phyloP scores from a whole-genome alignment of 495 filamentous ascomycete genomes.

The Aspergillus kassunensis region DNA sequence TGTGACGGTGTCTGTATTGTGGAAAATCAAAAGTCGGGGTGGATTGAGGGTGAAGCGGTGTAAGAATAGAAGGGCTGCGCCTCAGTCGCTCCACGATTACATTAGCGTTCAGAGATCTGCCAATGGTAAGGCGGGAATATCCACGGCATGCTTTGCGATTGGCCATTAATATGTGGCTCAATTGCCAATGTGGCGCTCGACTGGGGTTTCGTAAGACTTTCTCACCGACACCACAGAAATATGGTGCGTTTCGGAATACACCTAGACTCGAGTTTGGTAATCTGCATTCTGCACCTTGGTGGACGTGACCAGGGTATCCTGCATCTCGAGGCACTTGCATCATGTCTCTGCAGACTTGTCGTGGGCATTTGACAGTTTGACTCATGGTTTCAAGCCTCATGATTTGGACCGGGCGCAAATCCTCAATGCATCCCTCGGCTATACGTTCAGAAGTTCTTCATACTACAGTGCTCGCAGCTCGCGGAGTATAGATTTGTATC shows the following conservation, averaged over 20 bases:
- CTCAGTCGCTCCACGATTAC: slow-evolving; percentile 11
- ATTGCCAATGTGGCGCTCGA: slow-evolving; percentile 16
- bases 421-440: background rate
- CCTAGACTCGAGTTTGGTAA: slow-evolving; percentile 5
- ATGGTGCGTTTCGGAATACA: slow-evolving; percentile 4
- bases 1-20: slow-evolving; percentile 2
- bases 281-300: slow-evolving; percentile 1
- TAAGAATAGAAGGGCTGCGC: slow-evolving; percentile 21
- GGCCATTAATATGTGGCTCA: slow-evolving; percentile 19
- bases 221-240: slow-evolving; percentile 17
- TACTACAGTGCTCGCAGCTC: background rate
- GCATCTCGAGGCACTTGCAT: slow-evolving; percentile 8
- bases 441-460: background rate
- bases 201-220: background rate
- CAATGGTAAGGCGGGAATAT: slow-evolving; percentile 21
- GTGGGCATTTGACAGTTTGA: background rate
- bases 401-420: background rate
- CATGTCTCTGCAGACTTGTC: background rate
- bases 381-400: background rate
- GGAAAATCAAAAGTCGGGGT: background rate
- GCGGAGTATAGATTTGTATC: too few species aligned
- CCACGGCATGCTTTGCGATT: slow-evolving; percentile 19
- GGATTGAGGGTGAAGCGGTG: slow-evolving; percentile 16
- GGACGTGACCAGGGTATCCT: slow-evolving; percentile 1
- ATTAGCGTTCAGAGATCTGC: slow-evolving; percentile 15